Conservation (phyloP, 768 basidiomycete genomes). For the Mycena venus region DNA sequence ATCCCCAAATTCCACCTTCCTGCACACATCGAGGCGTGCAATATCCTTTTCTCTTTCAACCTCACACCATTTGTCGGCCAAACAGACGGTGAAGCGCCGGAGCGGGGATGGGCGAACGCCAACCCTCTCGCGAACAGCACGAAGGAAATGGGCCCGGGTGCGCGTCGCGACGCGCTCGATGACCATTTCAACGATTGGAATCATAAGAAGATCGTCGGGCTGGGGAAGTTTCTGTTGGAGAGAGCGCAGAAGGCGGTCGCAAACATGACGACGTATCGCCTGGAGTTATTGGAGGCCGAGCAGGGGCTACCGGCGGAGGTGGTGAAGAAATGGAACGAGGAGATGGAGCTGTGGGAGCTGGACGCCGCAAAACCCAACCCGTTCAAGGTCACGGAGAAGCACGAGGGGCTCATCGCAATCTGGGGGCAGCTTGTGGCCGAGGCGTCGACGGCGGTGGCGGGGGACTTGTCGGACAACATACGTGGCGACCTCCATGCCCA, state of each 20-base stretch:
- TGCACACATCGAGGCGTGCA: slow-evolving; percentile 37
- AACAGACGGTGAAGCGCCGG: slow-evolving; percentile 47
- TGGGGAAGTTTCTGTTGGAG: slow-evolving; percentile 1
- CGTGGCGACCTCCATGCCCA: not conserved
- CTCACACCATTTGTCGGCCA: slow-evolving; percentile 47
- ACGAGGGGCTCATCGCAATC: not conserved
- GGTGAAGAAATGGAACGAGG: not conserved
- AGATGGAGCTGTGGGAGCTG: not conserved
- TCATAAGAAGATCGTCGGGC: slow-evolving; percentile 17
- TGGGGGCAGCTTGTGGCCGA: not conserved
- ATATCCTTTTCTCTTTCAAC: slow-evolving; percentile 38
- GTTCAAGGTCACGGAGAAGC: not conserved
- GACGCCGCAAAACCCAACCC: not conserved
- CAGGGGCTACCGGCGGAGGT: not conserved
- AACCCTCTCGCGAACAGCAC: slow-evolving; percentile 50
- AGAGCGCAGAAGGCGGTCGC: not conserved
- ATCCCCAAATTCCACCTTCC: slow-evolving; percentile 45
- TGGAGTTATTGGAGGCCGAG: not conserved
- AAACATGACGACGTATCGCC: not conserved
- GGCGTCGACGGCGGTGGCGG: not conserved
- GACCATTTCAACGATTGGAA: slow-evolving; percentile 24
- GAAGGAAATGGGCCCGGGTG: slow-evolving; percentile 51
- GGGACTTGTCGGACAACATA: not conserved
- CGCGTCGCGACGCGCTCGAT: slow-evolving; percentile 5
- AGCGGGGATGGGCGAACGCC: slow-evolving; percentile 46